Conservation (phyloP, 2,329 filamentous ascomycete genomes). For the Diaporthe sp. region DNA sequence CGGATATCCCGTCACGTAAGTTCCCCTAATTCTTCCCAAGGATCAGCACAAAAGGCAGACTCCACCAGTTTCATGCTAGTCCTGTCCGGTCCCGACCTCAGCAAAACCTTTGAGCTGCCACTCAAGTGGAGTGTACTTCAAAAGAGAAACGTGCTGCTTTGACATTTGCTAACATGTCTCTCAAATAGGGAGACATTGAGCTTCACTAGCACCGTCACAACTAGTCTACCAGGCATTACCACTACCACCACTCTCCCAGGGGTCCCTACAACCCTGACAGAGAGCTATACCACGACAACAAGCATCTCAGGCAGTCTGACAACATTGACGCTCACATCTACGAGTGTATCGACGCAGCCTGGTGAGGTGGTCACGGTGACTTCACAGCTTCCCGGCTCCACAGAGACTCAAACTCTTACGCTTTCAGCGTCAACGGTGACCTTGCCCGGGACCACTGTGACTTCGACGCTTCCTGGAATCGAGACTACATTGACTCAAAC, state of each 20-base stretch:
- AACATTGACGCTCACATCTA: slow-evolving; percentile 19
- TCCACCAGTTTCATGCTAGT: not conserved
- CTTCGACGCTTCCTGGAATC: too few relatives aligned
- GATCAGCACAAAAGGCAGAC: not conserved
- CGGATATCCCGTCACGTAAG: slow-evolving; percentile 19
- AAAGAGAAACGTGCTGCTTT: not conserved
- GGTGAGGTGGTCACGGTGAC: not conserved
- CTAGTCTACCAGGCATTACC: not conserved
- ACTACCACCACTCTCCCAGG: not conserved
- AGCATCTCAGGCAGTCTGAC: slow-evolving; percentile 29
- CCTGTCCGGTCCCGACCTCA: not conserved
- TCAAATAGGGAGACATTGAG: slow-evolving; percentile 15
- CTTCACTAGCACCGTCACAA: not conserved
- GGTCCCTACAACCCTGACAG: slow-evolving; percentile 38
- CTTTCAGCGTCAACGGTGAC: too few relatives aligned
- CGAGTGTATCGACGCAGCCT: slow-evolving; percentile 3
- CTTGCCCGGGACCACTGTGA: too few relatives aligned
- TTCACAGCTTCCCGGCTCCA: too few relatives aligned
- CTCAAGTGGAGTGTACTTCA: not conserved
- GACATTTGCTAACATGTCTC: not conserved
- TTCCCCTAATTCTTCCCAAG: not conserved
- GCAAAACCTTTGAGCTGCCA: not conserved
- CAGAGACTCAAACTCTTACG: too few relatives aligned
- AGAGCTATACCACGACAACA: slow-evolving; percentile 35
- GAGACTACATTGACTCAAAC: slow-evolving; percentile 4